A percentile compares a stretch with the other conserved stretches of the same genome.
These are phyloP conservation scores for Chlorella vulgaris DNA, from an alignment of 139 green algal genomes.

Conservation along the genomic window DNA sequence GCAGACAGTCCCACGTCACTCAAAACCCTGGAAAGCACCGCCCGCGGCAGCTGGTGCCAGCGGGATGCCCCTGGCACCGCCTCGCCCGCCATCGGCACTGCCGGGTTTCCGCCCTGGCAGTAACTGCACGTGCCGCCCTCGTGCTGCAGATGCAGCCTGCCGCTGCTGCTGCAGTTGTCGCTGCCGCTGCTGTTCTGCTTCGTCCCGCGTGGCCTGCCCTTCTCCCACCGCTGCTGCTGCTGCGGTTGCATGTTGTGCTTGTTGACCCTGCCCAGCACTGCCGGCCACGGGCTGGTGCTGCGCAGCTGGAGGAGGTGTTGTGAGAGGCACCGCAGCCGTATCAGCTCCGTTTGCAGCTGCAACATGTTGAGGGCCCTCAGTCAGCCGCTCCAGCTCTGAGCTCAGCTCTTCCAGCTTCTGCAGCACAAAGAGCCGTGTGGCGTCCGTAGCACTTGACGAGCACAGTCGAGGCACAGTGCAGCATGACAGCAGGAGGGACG, in stretches of 20 bases:
- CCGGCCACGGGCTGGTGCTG: background rate
- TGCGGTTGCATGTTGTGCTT: no score
- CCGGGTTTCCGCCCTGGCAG: background rate
- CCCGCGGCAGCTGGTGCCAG: background rate
- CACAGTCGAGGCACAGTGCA: background rate
- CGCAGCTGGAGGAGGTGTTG: background rate
- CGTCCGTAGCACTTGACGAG: background rate
- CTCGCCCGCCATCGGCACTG: background rate
- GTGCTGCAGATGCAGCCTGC: background rate
- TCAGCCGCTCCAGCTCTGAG: conserved; percentile 26
- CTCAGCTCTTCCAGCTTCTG: conserved; percentile 27
- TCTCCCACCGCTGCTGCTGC: background rate
- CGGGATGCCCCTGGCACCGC: background rate
- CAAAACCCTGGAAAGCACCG: conserved; percentile 1
- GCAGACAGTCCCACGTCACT: background rate
- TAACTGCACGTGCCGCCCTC: conserved; percentile 20
- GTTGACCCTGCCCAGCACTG: no score
- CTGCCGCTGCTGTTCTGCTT: background rate
- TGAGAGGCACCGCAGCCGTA: background rate
- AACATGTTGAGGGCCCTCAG: background rate
- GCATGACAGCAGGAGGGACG: background rate
- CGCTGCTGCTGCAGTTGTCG: background rate
- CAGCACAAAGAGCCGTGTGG: background rate
- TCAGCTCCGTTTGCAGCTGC: background rate
- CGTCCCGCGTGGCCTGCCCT: background rate